Base-by-base conservation (phyloP, 768 basidiomycete species). In the Cyclocybe aegerita region DNA sequence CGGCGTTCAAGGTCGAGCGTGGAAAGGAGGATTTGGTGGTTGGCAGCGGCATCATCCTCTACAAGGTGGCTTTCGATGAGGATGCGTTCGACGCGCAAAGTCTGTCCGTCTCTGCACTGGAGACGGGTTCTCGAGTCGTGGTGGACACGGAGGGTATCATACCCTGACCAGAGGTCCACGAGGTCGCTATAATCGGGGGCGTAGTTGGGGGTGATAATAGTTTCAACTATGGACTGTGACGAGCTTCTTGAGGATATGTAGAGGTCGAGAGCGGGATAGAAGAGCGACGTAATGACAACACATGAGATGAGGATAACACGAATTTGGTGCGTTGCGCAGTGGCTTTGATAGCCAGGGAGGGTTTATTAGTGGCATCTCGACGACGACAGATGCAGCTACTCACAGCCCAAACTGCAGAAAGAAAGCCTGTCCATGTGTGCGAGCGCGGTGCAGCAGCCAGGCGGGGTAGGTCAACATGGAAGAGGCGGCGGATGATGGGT, bases 261-360 rank as follows among this genome's bases (percentile, higher is more conserved):
- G 50, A 90, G 78, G 43, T 89, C 83, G 44, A 95, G 79, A 14
- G 93, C 93, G n/a, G 93, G 93, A 58, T 92, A 93, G 62, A 93
- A 89, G 48, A 95, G 81, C 12, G 88, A 88, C 48, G 91, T 88
- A 63, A 94, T 93, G 55, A 94, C 91, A 50, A 93, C 80, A 44
- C 87, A 82, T 15, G 89, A 93, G 53, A 93, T 85, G 57, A 95
- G 79, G 65, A 95, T 90, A 43, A 94, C 83, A 46, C 90, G 84
- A 48, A 91, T 90, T 68, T 93, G 93, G 67, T 93, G 90, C 1
- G 87, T 90, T 54, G 92, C 90, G 61, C 91, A 93, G 64, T 93
- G 91, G 50, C 91, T 93, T 60, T 9, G 47, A 23, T 23, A 38
- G 8, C 29, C 29, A 23, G 30, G 39, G 44, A 30, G 40, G 33